These are phyloP conservation scores for Cyberlindnera veronae DNA, from an alignment of 805 yeast genomes.

Conservation along the genomic window DNA sequence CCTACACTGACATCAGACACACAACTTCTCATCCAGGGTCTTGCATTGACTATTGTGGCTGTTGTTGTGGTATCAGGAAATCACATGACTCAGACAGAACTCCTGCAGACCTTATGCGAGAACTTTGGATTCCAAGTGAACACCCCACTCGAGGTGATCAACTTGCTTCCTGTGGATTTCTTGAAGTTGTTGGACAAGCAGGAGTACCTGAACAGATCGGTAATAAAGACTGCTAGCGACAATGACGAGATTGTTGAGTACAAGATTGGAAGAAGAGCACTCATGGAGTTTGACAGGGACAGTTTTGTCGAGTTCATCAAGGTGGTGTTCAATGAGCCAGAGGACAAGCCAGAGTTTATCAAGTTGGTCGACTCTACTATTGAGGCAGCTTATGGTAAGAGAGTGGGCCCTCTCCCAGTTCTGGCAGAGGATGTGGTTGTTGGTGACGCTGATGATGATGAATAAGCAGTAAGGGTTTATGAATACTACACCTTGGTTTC, in stretches of 20 bases:
- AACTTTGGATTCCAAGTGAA: conserved; percentile 30
- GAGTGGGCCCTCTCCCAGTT: background rate
- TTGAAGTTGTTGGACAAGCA: conserved; percentile 25
- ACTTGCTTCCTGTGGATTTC: conserved; percentile 18
- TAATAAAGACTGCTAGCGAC: conserved; percentile 13
- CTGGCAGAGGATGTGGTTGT: background rate
- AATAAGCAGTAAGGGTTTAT: too few relatives aligned
- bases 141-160: conserved; percentile 10
- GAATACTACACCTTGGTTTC: too few relatives aligned
- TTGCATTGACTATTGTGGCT: conserved; percentile 21
- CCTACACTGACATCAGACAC: conserved; percentile 19
- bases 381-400: conserved; percentile 19
- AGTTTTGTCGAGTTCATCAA: conserved; percentile 23
- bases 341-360: conserved; percentile 17
- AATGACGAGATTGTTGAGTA: conserved; percentile 29
- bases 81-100: conserved; percentile 38
- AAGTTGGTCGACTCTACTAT: conserved; percentile 14
- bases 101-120: conserved; percentile 36
- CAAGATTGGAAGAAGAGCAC: conserved; percentile 28
- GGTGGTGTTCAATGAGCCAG: conserved; percentile 23
- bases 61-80: conserved; percentile 25
- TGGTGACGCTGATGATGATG: background rate
- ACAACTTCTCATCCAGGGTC: conserved; percentile 20
- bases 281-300: conserved; percentile 26
- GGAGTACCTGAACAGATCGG: conserved; percentile 25